A percentile compares a stretch with the other conserved stretches of the same genome.
Conservation (phyloP, 371 early-diverging fungal genomes). For the Apophysomyces ossiformis region DNA sequence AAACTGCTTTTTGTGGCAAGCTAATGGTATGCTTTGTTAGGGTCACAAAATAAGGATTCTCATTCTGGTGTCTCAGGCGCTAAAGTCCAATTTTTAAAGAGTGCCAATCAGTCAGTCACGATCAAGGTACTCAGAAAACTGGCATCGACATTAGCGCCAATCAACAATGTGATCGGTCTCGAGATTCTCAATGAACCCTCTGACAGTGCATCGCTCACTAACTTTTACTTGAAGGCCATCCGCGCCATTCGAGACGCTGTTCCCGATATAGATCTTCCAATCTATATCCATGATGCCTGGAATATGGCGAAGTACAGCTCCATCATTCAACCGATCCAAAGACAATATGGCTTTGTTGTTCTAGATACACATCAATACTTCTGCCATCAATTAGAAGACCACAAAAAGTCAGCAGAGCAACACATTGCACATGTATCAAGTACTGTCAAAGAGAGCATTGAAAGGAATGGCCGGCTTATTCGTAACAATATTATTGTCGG, state of each 20-base stretch:
- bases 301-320: slow-evolving; percentile 28
- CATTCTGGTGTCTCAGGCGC: slow-evolving; percentile 30
- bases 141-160: slow-evolving; percentile 23
- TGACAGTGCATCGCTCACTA: slow-evolving; percentile 21
- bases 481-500: slow-evolving; percentile 33
- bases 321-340: slow-evolving; percentile 16
- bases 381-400: slow-evolving; percentile 30
- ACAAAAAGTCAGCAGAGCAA: slow-evolving; percentile 26
- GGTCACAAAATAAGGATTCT: slow-evolving; percentile 34
- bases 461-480: slow-evolving; percentile 6
- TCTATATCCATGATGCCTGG: slow-evolving; percentile 37
- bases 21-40: slow-evolving; percentile 10
- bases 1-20: background rate
- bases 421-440: slow-evolving; percentile 23
- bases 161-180: slow-evolving; percentile 39
- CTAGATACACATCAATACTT: slow-evolving; percentile 40
- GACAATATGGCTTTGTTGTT: slow-evolving; percentile 23
- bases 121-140: slow-evolving; percentile 21
- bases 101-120: slow-evolving; percentile 17
- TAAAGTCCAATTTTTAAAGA: slow-evolving; percentile 24
- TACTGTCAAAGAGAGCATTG: slow-evolving; percentile 13
- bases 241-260: slow-evolving; percentile 19
- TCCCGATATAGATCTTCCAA: slow-evolving; percentile 20
- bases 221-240: slow-evolving; percentile 25
- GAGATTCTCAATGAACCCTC: slow-evolving; percentile 34